Conservation (phyloP, 331 rosid genomes). For the Acacia pycnantha region DNA sequence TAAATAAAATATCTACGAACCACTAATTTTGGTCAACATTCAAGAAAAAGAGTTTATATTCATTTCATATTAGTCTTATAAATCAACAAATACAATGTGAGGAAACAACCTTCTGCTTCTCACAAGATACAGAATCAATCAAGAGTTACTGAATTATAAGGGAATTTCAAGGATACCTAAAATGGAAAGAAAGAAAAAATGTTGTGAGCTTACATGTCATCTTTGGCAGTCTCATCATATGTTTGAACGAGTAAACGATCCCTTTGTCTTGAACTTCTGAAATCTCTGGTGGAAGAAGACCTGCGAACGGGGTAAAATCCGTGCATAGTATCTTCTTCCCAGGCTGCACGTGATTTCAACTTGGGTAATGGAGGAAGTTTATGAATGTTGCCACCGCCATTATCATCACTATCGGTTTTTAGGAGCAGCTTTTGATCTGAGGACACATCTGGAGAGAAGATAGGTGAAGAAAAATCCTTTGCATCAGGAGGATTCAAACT, state of each 20-base stretch:
- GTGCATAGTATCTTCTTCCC: conserved; percentile 37
- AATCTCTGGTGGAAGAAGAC: neutral
- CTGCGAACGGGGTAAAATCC: conserved; percentile 27
- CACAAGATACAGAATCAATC: neutral
- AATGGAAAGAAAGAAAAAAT: neutral
- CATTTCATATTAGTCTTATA: neutral
- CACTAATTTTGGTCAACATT: neutral
- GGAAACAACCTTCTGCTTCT: neutral
- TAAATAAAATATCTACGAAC: neutral
- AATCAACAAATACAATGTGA: neutral
- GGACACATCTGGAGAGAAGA: conserved; percentile 37
- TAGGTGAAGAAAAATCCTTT: conserved; percentile 44
- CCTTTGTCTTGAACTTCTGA: neutral
- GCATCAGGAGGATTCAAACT: conserved; percentile 40
- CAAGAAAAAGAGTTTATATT: neutral
- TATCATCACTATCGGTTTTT: conserved; percentile 24
- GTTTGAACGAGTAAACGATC: neutral
- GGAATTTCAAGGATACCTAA: neutral
- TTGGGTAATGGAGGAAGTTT: conserved; percentile 50
- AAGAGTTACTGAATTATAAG: neutral
- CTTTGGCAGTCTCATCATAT: neutral
- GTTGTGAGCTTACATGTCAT: neutral
- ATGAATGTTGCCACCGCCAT: conserved; percentile 22
- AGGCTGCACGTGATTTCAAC: conserved; percentile 2
- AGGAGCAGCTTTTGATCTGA: conserved; percentile 31